Percentiles rank a stretch among this genome's conserved stretches.
phyloP scores from a whole-genome alignment of 2,329 filamentous ascomycete genomes.

The Talaromyces sp. region DNA sequence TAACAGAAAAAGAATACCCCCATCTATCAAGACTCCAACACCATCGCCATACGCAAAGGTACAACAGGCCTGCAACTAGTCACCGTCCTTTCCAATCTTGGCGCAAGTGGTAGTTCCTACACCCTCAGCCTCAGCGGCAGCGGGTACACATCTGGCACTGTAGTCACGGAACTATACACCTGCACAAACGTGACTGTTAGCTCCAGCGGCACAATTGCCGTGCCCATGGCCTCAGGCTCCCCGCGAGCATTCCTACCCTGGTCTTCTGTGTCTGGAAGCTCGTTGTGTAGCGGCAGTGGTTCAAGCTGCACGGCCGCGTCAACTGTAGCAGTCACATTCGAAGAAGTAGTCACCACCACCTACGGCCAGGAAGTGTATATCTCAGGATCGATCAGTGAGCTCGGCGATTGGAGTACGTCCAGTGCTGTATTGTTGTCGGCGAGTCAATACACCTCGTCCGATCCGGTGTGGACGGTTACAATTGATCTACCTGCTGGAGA shows the following conservation, averaged over 20 bases:
- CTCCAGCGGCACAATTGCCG: conserved; percentile 41
- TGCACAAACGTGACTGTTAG: conserved; percentile 46
- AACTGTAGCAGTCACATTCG: conserved; percentile 60
- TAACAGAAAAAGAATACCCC: conserved; percentile 31
- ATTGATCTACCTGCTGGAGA: conserved; percentile 56
- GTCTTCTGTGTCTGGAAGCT: conserved; percentile 9
- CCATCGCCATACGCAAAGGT: conserved; percentile 44
- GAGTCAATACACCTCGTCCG: conserved; percentile 55
- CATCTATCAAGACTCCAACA: conserved; percentile 44
- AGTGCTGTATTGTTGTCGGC: conserved; percentile 58
- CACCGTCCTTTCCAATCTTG: conserved; percentile 44
- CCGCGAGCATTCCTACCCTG: conserved; percentile 35
- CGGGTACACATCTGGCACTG: conserved; percentile 25
- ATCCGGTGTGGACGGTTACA: conserved; percentile 60
- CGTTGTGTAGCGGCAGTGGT: neutral
- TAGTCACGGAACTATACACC: conserved; percentile 28
- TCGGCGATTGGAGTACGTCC: conserved; percentile 61
- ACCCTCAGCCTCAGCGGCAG: conserved; percentile 26
- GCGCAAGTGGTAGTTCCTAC: conserved; percentile 28
- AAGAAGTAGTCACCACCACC: conserved; percentile 54
- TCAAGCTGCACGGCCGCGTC: conserved; percentile 26
- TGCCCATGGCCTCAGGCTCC: conserved; percentile 43
- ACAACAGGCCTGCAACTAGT: conserved; percentile 25
- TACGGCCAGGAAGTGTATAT: conserved; percentile 65
- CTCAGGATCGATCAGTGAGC: conserved; percentile 55